Base-by-base conservation (phyloP, 2,329 filamentous ascomycete species). In the Tolypocladium ovalisporum region DNA sequence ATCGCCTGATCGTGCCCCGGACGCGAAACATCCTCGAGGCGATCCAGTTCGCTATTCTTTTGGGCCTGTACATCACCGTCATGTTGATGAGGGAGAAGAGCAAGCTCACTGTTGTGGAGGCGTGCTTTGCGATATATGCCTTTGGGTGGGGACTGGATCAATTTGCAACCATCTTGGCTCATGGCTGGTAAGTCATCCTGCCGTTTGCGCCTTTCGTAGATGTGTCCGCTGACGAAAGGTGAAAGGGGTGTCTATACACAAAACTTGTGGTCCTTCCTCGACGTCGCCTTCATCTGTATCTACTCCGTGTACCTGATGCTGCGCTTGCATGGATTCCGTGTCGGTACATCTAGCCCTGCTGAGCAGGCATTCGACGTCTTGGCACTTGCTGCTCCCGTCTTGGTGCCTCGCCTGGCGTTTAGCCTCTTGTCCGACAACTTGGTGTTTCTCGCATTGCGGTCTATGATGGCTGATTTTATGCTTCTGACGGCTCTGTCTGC, bases 401-500 rank as follows among this genome's bases (percentile, higher is more conserved):
- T 94, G 2, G 79, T 94, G 9, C 89, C 90, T 0, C 82, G 90
- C 2, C 74, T 95, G 22, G 90, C 90, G 4, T 94, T 95, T 71
- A 93, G 90, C 62, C 68, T 93, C 53, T 82, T 94, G 68, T 89
- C 89, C 0, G 88, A 93, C 66, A 94, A 94, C 65, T 81, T 95
- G 71, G 82, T 94, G 1, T 92, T 95, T 66, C 79, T 95, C 57
- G 89, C 88, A 0, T 75, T 95, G 3, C 79, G 89, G 54, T 88
- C 88, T 9, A 94, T 94, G 89, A 89, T 95, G 82, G 84, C 84
- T 8, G 87, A 95, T 67, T 95, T 95, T 65, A 84, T 87, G n/a
- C 77, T 90, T 52, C 76, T 94, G 3, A 91, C 88, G 0, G 75
- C 85, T 2, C 75, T 95, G 36, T 87, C 89, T 7, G 82, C 82